phyloP scores from a whole-genome alignment of 345 rosid genomes.

The Mallotus nudiflorus region DNA sequence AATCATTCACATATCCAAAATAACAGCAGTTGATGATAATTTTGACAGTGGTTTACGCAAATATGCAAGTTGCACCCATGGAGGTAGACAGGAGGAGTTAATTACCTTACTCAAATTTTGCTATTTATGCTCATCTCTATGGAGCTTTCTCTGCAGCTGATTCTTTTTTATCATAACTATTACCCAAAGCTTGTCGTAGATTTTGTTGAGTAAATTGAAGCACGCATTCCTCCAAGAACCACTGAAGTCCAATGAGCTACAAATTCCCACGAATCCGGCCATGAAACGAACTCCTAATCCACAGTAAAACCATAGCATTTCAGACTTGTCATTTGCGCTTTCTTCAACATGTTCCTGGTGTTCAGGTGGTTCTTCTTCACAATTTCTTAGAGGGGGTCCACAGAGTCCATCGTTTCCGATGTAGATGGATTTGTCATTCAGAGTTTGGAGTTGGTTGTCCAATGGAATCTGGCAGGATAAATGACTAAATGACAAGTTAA shows the following conservation, averaged over 20 bases:
- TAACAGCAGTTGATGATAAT: no score
- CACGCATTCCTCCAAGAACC: slow-evolving; percentile 16
- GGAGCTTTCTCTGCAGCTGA: no score
- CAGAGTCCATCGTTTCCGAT: slow-evolving; percentile 32
- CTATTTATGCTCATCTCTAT: no score
- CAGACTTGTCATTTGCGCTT: neutral
- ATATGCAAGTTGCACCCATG: no score
- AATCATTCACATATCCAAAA: no score
- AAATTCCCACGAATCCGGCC: slow-evolving; percentile 8
- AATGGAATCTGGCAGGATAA: slow-evolving; percentile 45
- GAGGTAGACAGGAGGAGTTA: no score
- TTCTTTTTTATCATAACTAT: neutral
- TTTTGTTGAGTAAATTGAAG: neutral
- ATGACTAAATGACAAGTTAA: slow-evolving; percentile 54
- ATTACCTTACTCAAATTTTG: no score
- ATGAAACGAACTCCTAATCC: slow-evolving; percentile 10
- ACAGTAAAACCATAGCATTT: slow-evolving; percentile 7
- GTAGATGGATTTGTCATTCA: slow-evolving; percentile 19
- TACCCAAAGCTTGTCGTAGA: neutral
- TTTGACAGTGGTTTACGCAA: no score
- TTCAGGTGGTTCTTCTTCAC: slow-evolving; percentile 1
- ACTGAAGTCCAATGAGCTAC: slow-evolving; percentile 8
- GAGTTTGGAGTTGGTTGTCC: slow-evolving; percentile 28
- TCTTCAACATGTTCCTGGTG: neutral
- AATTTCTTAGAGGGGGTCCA: slow-evolving; percentile 22